phyloP scores from a whole-genome alignment of 169 alveolate species.

The Eimeria mitis region DNA sequence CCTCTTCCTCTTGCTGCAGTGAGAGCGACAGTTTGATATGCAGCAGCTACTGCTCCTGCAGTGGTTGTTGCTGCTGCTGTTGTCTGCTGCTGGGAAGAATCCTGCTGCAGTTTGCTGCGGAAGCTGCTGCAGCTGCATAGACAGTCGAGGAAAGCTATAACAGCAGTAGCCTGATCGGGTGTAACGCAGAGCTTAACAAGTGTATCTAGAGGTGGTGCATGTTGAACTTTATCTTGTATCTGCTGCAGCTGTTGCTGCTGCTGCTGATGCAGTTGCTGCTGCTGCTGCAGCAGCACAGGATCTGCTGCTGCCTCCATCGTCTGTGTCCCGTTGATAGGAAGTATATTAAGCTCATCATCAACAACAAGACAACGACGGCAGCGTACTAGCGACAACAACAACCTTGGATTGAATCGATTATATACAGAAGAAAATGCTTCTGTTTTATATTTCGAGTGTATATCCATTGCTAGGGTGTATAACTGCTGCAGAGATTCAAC shows the following conservation, averaged over 20 bases:
- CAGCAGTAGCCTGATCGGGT: constrained; percentile 93
- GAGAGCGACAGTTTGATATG: constrained; percentile 91
- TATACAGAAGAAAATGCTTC: constrained; percentile 85
- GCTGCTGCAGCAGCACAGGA: constrained; percentile 25
- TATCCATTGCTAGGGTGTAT: constrained; percentile 96
- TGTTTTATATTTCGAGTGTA: constrained; percentile 88
- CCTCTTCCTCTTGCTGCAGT: constrained; percentile 99
- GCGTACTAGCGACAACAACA: constrained; percentile 89
- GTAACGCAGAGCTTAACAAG: constrained; percentile 84
- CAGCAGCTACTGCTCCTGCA: constrained; percentile 84
- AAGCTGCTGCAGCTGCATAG: constrained; percentile 76
- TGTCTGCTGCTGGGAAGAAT: neutral
- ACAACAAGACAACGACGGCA: constrained; percentile 92
- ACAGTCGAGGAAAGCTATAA: constrained; percentile 84
- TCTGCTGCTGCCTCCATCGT: neutral
- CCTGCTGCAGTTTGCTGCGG: neutral
- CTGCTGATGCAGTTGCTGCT: constrained; percentile 50
- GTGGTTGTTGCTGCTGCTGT: constrained; percentile 97
- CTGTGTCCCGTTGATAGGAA: constrained; percentile 92
- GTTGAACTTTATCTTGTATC: neutral
- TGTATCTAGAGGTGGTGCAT: constrained; percentile 81
- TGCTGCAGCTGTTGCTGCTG: constrained; percentile 67
- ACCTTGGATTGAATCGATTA: constrained; percentile 98
- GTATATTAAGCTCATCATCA: constrained; percentile 99
- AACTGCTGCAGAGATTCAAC: constrained; percentile 92